Conservation (phyloP, 257 asterid genomes). For the Solanum neorickii region DNA sequence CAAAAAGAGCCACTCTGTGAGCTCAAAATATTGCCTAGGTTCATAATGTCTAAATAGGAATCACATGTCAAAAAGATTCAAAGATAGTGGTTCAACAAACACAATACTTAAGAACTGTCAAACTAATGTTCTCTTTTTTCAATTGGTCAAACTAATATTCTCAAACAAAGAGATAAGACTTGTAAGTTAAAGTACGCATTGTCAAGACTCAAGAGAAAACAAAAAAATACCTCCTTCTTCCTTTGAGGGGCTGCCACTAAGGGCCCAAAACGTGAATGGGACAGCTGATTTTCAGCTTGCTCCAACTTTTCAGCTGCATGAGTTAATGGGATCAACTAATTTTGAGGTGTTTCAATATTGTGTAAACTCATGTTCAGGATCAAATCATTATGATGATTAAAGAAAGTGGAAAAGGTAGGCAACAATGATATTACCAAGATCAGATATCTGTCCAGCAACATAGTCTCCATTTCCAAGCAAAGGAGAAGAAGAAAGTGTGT, state of each 20-base stretch:
- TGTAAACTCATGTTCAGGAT: not conserved
- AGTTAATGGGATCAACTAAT: not conserved
- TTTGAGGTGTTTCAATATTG: not conserved
- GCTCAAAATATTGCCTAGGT: not conserved
- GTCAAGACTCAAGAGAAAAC: not conserved
- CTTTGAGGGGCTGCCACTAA: conserved; percentile 60
- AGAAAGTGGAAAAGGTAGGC: not conserved
- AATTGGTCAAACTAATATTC: not conserved
- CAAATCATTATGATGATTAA: not conserved
- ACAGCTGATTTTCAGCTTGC: conserved; percentile 90
- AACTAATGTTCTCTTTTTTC: not conserved
- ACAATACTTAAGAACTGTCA: not conserved
- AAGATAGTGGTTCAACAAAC: not conserved
- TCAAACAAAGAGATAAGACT: not conserved
- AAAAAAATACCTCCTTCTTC: conserved; percentile 69
- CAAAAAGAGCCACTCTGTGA: not conserved
- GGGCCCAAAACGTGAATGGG: conserved; percentile 83
- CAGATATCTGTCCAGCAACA: conserved; percentile 97
- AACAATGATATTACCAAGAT: conserved; percentile 47
- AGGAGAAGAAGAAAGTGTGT: conserved; percentile 96
- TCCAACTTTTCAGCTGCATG: conserved; percentile 92
- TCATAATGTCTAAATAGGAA: not conserved
- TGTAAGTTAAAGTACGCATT: not conserved
- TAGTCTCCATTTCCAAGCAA: conserved; percentile 97
- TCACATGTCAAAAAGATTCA: not conserved